Evolutionary conservation across 495 filamentous ascomycete species (phyloP), one percentile per base, ranked within the genome.

Genomic region (Lepraria neglecta): DNA sequence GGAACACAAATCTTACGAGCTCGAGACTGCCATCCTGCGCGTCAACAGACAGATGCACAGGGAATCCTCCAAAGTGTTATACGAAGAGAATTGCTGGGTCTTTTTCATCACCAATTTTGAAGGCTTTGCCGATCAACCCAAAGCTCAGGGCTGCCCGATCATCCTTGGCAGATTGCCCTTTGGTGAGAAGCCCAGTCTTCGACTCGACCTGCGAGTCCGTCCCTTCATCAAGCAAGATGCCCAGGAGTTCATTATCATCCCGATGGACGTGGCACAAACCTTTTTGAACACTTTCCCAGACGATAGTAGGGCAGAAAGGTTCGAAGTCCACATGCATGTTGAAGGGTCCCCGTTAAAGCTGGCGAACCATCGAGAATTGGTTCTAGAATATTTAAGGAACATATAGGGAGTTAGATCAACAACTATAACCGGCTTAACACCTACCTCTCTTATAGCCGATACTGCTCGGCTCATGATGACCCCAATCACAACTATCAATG

Each of bases 1-100:
- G 24, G 24, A 1, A 24, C 24, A 24, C 24, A 24, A 17, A 50
- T 17, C 19, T 27, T 31, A 46, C 33, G 3, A 12, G 27, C 43
- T 46, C 27, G 24, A 58, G 4, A 28, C 27, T 27, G 4, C 27
- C 5, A 35, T 58, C 11, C 42, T 58, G 10, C 24, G 40, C 21
- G 42, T 14, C 17, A 35, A 19, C 11, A 46, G 19, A 12, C 40
- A 58, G 5, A 12, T 24, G 17, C 28, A 58, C 28, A 4, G 0
- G 12, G 56, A 58, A 31, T 6, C 28, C 0, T 31, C 56, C 7
- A 21, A 7, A 17, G 42, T 58, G 3, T 14, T 58, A 3, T 58
- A 58, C n/a, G 14, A 58, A 35, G 56, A 58, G 17, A 58, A 28
- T 1, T 30, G n/a, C 19, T 58, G 56, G 56, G 28, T 58, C n/a